Base-by-base conservation (phyloP, 768 basidiomycete genomes). In the Clitopilus hobsonii region DNA sequence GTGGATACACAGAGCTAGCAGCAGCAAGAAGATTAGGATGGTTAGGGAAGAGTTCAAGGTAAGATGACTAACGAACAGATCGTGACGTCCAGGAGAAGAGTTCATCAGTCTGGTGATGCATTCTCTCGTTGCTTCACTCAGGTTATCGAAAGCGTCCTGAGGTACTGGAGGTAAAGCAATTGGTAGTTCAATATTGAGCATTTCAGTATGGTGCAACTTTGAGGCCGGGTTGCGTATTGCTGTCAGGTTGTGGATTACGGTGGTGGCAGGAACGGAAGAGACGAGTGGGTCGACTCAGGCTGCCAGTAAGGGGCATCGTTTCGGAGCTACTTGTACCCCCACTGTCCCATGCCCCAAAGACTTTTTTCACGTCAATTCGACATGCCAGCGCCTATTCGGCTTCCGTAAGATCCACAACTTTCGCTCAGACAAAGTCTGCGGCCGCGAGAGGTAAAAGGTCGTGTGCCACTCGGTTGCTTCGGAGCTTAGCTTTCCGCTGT, bases 61-160 rank as follows among this genome's bases (percentile, higher is more conserved):
- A 51, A 51, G 16, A 61, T 38, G 58, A 71, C 63, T 63, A 53
- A 84, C 84, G 71, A 66, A 86, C 84, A 86, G 69, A 67, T 84
- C 77, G 59, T 72, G 71, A 54, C 57, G 66, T 49, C 78, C 72
- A 53, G 63, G 55, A 30, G 64, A 53, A 56, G 65, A 58, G 8
- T 61, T 56, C 2, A 67, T 52, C 6, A 85, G 68, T 47, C 80
- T 74, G 41, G 75, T 64, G 25, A 85, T 70, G 49, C 71, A 73
- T 51, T 50, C 27, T 51, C 64, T 63, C 3, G 67, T 67, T 24
- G 56, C 61, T 30, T 68, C 60, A 6, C 66, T 65, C 25, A 75
- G 65, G 5, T 52, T 18, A 25, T 64, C 59, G 2, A 71, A 57
- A 11, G 45, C 58, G 18, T 54, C 57, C 25, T 56, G 50, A 16